Conservation (phyloP, 2,329 filamentous ascomycete genomes). For the Fusarium sp. region DNA sequence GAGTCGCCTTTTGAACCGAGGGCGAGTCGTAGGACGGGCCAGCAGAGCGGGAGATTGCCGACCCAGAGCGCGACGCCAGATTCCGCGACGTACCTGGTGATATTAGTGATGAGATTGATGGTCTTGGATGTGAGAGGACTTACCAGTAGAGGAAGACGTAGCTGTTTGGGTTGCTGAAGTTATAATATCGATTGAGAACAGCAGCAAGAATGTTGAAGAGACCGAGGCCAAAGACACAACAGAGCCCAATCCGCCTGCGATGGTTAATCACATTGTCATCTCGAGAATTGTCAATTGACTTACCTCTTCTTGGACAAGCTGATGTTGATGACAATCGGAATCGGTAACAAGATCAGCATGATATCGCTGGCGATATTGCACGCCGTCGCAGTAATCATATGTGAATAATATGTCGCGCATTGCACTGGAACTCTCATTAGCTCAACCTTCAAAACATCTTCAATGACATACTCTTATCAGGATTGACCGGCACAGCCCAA, state of each 20-base stretch:
- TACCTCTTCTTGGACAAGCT: constrained; percentile 51
- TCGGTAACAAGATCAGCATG: constrained; percentile 58
- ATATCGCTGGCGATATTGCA: constrained; percentile 63
- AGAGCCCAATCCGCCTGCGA: constrained; percentile 63
- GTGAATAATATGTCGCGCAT: constrained; percentile 60
- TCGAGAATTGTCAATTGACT: rapidly evolving
- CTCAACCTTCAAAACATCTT: too few species aligned
- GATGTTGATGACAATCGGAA: constrained; percentile 58
- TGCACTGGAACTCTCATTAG: constrained; percentile 45
- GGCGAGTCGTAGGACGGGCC: constrained; percentile 65
- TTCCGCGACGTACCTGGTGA: constrained; percentile 63
- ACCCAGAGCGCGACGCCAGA: constrained; percentile 70
- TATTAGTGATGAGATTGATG: background rate
- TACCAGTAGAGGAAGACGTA: constrained; percentile 67
- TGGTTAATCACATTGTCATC: background rate
- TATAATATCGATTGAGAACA: constrained; percentile 71
- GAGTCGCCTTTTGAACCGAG: constrained; percentile 42
- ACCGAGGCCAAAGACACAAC: constrained; percentile 68
- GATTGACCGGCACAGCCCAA: constrained; percentile 60
- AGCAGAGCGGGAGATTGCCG: constrained; percentile 70
- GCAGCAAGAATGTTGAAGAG: constrained; percentile 67
- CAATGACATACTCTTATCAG: constrained; percentile 9
- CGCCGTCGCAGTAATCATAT: constrained; percentile 60
- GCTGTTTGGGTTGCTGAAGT: constrained; percentile 67
- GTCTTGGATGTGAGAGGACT: background rate